These are phyloP conservation scores for Microbotryum intermedium DNA, from an alignment of 1,284 basidiomycete genomes.

Conservation along the genomic window DNA sequence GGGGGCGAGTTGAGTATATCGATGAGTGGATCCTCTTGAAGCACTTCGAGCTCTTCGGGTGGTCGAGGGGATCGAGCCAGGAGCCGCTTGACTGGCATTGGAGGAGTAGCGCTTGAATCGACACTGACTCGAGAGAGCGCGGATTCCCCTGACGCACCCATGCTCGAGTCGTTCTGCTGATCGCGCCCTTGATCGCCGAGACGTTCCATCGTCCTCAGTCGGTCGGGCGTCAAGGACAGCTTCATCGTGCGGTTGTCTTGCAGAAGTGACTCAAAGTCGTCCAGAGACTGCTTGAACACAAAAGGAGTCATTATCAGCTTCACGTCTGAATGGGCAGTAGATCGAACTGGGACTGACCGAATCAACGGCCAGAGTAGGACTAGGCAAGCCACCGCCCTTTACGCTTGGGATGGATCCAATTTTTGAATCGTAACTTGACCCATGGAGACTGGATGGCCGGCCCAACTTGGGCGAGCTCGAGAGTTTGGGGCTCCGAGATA, in stretches of 20 bases:
- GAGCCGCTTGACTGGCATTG: background rate
- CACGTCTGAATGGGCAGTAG: no score
- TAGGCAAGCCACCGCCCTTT: no score
- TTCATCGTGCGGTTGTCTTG: constrained; percentile 81
- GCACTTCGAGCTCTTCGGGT: background rate
- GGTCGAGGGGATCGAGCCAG: background rate
- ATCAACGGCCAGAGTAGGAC: no score
- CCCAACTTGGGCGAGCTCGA: background rate
- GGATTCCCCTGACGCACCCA: constrained; percentile 45
- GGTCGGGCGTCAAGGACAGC: constrained; percentile 85
- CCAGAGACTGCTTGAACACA: no score
- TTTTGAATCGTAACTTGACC: background rate
- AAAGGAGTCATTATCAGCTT: no score
- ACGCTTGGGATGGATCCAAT: background rate
- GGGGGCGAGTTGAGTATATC: constrained; percentile 11
- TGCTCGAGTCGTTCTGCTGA: no score
- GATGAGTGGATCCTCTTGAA: constrained; percentile 1
- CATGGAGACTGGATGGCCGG: background rate
- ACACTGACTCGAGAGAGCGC: constrained; percentile 6
- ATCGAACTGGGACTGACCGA: no score
- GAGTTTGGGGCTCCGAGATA: no score
- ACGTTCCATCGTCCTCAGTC: constrained; percentile 71
- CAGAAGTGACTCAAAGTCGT: constrained; percentile 73
- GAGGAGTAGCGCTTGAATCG: background rate
- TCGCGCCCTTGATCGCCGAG: no score